phyloP scores from a whole-genome alignment of 768 basidiomycete species.

The Hericium alpestre region DNA sequence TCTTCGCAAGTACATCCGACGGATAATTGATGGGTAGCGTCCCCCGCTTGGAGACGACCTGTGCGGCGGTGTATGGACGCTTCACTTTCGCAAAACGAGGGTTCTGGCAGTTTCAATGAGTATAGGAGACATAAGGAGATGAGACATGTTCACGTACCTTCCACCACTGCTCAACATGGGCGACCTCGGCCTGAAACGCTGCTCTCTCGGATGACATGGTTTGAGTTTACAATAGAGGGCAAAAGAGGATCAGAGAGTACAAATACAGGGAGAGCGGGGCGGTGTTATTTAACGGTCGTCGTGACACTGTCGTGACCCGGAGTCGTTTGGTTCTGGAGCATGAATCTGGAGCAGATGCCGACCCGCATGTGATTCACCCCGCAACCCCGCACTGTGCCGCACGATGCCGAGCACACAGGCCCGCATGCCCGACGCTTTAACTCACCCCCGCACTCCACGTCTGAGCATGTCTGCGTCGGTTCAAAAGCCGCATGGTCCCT shows the following conservation, averaged over 20 bases:
- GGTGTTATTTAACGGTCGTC: not conserved
- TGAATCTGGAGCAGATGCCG: not conserved
- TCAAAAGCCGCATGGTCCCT: too few species aligned
- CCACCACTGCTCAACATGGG: constrained; percentile 84
- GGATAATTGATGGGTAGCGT: constrained; percentile 80
- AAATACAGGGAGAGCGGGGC: not conserved
- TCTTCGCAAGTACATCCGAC: constrained; percentile 76
- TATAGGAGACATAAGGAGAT: not conserved
- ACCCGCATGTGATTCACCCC: not conserved
- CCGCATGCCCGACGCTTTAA: not conserved
- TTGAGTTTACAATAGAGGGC: not conserved
- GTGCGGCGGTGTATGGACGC: constrained; percentile 85
- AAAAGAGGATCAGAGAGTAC: not conserved
- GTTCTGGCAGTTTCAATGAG: constrained; percentile 37
- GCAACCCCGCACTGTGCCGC: not conserved
- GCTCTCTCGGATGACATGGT: constrained; percentile 56
- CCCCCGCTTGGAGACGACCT: constrained; percentile 91
- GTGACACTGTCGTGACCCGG: not conserved
- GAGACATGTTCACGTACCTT: constrained; percentile 42
- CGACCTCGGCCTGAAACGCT: constrained; percentile 72
- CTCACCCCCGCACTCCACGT: too few species aligned
- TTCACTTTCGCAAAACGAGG: constrained; percentile 80
- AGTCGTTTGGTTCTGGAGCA: not conserved
- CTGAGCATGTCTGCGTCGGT: too few species aligned
- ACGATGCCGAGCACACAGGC: not conserved